Base-by-base conservation (phyloP, 805 yeast species). In the Barnettozyma siamensis region DNA sequence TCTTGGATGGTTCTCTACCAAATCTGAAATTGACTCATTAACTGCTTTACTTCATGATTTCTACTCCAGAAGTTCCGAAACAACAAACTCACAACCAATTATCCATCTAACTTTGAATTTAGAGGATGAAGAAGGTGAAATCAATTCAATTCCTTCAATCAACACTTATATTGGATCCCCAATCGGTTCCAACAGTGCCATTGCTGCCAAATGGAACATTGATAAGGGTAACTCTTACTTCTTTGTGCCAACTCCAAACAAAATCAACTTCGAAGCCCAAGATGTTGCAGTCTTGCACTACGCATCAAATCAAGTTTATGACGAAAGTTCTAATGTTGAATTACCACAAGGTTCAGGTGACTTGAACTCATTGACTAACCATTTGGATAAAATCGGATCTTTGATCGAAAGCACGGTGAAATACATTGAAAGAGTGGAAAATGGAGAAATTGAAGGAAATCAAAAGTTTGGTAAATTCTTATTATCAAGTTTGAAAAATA, bases 1-100 rank as follows among this genome's bases (percentile, higher is more conserved):
- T 41, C 71, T 88, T 36, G 96, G 96, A 42, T 88, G 96, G 96
- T 88, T 84, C 60, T 80, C 82, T 38, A 68, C 83, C 15, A 66
- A 69, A 36, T 66, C 73, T 16, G 69, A 68, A 49, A 73, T 86
- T 48, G 89, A 84, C 64, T 72, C 77, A 41, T 75, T 82, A 60
- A 77, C 88, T 12, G 86, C 86, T 9, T 71, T 85, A 49, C 79
- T 87, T 55, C 95, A 87, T 60, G 91, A 82, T 55, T 82, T 85
- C 57, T 87, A 82, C 66, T 69, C 79, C 31, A 79, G 80, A 54
- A 82, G 85, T 43, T 64, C 72, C 15, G 83, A 78, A 55, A 78
- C 88, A 45, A 78, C 88, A 4, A 74, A 59, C 57, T 93, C 94
- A 21, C 70, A 73, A 60, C 87, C 91, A 18, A 88, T 93, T 36